Evolutionary conservation across 371 early-diverging fungal genomes (phyloP), one percentile per base, ranked within the genome.

Genomic region (Basidiobolus meristosporus): DNA sequence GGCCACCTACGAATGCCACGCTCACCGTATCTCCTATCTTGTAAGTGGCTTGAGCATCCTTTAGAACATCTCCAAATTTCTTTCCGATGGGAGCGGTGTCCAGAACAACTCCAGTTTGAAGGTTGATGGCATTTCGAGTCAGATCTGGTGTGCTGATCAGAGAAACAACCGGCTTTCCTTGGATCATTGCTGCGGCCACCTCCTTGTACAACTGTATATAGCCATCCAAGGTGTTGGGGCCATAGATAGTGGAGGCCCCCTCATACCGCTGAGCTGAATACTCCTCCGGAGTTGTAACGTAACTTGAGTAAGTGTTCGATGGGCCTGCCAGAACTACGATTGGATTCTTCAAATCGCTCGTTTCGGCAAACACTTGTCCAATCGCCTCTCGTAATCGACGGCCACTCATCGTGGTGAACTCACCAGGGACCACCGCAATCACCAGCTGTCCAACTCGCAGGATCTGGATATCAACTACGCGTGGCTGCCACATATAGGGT

Each of bases 401-500:
- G 7, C 77, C 77, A 33, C 63, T 57, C 77, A 77, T 73, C 16
- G 73, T 74, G 7, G 74, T 67, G 44, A 74, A 67, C 51, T 73
- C 74, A 17, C 56, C 51, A n/a, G 73, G 71, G 7, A 62, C 58
- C 2, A 57, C 71, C 30, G 65, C 53, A 38, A 77, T 63, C 41
- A 58, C 66, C 1, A 73, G 39, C 37, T 71, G 59, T 11, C 65
- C 68, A 18, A 65, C 34, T 1, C 56, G 51, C 6, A 68, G 41
- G n/a, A 77, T 7, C 29, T 73, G 72, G 14, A 70, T 44, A 21
- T 70, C 70, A 1, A 74, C 37, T 9, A 61, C 51, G n/a, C 44
- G 36, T 10, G 77, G 70, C 34, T 70, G 70, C 73, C 72, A 73
- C 6, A 47, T 45, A 42, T 63, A 62, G 0, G 65, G 60, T 12